Base-by-base conservation (phyloP, 345 rosid species). In the Eutrema yunnanense region DNA sequence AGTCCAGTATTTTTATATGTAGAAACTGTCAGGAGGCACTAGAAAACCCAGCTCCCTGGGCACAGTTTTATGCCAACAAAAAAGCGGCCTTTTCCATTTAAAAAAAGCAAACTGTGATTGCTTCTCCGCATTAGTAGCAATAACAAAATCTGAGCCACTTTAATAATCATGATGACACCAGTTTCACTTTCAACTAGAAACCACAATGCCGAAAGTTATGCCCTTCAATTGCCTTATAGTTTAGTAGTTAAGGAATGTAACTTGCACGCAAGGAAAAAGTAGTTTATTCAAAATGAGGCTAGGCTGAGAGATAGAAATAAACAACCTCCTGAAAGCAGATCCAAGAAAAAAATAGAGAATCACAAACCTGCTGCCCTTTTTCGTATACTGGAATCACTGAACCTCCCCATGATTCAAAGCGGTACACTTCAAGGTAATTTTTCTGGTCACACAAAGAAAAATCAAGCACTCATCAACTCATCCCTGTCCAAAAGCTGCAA, bases 391-490 rank as follows among this genome's bases (percentile, higher is more conserved):
- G 96, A 80, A 94, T 92, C 89, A 94, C 72, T 68, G 95, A 89
- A 76, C 89, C 95, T 55, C 97, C 98, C 98, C 98, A 94, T n/a
- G 98, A 88, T 74, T 94, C 98, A 78, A 83, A 94, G 41, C 88
- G 88, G 73, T 94, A 94, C 66, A 94, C 85, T 68, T 94, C 97
- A 74, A 94, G 84, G 86, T 94, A 94, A 81, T 94, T 91, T 87
- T 85, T 91, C 98, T 94, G 86, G 73, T 34, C 51, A 79, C 65
- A 58, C n/a, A 82, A 58, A 79, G 57, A 61, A 59, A 40, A 65
- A 62, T 40, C 33, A 59, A 59, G 48, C 64, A 59, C 14, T 16
- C 10, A 59, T 40, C 16, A 51, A 38, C 27, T 11, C 3, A 59
- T 59, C 48, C 9, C 47, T 59, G 14, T 59, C 32, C n/a, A 59